phyloP scores from a whole-genome alignment of 768 basidiomycete species.

The Strobilomyces echinocephalus region DNA sequence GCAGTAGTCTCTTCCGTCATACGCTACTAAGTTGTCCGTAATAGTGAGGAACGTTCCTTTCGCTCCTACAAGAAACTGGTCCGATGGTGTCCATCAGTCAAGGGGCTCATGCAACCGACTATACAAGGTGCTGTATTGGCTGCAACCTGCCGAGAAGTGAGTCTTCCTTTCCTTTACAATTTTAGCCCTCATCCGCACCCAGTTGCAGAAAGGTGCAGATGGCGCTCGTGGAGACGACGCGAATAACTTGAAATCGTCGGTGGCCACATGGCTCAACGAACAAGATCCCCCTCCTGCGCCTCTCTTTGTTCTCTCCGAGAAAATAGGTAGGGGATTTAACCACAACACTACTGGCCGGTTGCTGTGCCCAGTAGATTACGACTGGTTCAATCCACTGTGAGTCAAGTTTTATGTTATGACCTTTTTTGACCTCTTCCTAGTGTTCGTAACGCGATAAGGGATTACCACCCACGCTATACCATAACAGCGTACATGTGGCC shows the following conservation, averaged over 20 bases:
- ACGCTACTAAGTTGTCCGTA: not conserved
- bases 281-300: not conserved
- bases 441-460: not conserved
- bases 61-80: slow-evolving; percentile 7
- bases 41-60: slow-evolving; percentile 2
- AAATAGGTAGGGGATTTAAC: not conserved
- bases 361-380: not conserved
- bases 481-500: not conserved
- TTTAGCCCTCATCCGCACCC: not conserved
- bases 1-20: too few species aligned
- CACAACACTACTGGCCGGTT: not conserved
- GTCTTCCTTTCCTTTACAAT: not conserved
- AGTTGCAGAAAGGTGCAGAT: slow-evolving; percentile 15
- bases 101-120: not conserved
- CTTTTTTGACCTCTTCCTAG: not conserved
- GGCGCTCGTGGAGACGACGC: slow-evolving; percentile 11
- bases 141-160: slow-evolving; percentile 5
- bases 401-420: not conserved
- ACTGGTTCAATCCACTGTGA: not conserved
- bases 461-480: not conserved
- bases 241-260: not conserved
- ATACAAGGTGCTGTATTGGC: not conserved
- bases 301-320: not conserved
- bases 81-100: slow-evolving; percentile 3
- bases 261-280: slow-evolving; percentile 9